These are phyloP conservation scores for Piloderma croceum DNA, from an alignment of 768 basidiomycete species.

Conservation along the genomic window DNA sequence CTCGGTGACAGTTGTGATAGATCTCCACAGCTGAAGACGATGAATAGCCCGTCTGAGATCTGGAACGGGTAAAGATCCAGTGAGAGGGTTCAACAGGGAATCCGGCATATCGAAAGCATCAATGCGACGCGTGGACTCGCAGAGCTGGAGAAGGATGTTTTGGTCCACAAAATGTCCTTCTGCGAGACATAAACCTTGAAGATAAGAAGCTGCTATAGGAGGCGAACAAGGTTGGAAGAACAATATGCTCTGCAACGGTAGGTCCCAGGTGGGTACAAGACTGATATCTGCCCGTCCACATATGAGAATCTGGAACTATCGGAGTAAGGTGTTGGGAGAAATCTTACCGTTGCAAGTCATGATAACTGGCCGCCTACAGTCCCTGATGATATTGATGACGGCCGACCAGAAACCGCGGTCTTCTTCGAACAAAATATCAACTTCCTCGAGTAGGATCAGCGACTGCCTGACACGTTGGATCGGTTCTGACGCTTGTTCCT, in stretches of 20 bases:
- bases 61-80: constrained; percentile 24
- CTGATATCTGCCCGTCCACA: constrained; percentile 50
- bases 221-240: constrained; percentile 56
- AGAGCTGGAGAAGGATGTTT: constrained; percentile 39
- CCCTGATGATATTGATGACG: constrained; percentile 72
- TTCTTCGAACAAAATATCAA: constrained; percentile 86
- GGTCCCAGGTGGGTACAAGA: constrained; percentile 62
- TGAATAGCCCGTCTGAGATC: constrained; percentile 68
- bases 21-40: constrained; percentile 52
- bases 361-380: constrained; percentile 83
- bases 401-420: constrained; percentile 84
- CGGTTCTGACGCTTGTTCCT: neutral
- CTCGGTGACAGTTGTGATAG: no score
- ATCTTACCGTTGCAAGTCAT: constrained; percentile 90
- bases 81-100: constrained; percentile 27
- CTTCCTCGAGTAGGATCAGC: constrained; percentile 88
- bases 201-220: constrained; percentile 56
- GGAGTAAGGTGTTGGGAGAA: constrained; percentile 7
- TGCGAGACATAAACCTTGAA: constrained; percentile 53
- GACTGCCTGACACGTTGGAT: constrained; percentile 59
- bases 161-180: constrained; percentile 48
- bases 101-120: constrained; percentile 28
- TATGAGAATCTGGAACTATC: constrained; percentile 4
- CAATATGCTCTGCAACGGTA: constrained; percentile 74
- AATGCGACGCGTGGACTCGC: constrained; percentile 29